Conservation (phyloP, 495 filamentous ascomycete genomes). For the Glonium stellatum region DNA sequence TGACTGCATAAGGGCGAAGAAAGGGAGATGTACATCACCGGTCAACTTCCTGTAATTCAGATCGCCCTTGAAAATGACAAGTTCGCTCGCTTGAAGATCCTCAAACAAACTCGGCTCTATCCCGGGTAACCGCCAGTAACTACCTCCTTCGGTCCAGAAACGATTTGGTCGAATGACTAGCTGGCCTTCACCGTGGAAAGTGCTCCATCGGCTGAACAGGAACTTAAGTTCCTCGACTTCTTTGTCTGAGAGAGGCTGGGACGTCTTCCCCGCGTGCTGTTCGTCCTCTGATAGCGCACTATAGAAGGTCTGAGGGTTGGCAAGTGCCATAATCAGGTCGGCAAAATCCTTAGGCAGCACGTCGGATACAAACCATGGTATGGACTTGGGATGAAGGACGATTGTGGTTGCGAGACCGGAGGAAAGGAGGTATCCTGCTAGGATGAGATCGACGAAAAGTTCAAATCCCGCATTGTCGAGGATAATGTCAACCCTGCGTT, state of each 20-base stretch:
- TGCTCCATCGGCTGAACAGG: slow-evolving; percentile 74
- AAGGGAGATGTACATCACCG: slow-evolving; percentile 60
- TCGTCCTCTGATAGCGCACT: slow-evolving; percentile 58
- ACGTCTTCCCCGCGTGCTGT: slow-evolving; percentile 45
- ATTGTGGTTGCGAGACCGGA: slow-evolving; percentile 75
- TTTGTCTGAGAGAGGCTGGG: slow-evolving; percentile 53
- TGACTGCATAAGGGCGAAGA: not conserved
- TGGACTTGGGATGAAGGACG: slow-evolving; percentile 85
- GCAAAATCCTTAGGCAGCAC: slow-evolving; percentile 80
- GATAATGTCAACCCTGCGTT: slow-evolving; percentile 79
- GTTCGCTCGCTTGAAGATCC: slow-evolving; percentile 74
- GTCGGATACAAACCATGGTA: slow-evolving; percentile 98
- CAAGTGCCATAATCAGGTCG: slow-evolving; percentile 68
- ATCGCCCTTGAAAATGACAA: slow-evolving; percentile 97
- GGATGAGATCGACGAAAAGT: slow-evolving; percentile 85
- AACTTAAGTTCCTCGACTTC: slow-evolving; percentile 63
- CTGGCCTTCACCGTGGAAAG: slow-evolving; percentile 72
- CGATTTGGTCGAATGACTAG: slow-evolving; percentile 69
- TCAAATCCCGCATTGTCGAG: slow-evolving; percentile 97
- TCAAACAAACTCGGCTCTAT: slow-evolving; percentile 59
- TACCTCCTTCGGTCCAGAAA: slow-evolving; percentile 83
- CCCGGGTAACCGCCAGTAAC: slow-evolving; percentile 78
- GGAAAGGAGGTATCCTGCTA: slow-evolving; percentile 81
- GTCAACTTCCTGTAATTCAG: slow-evolving; percentile 90
- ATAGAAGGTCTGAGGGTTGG: slow-evolving; percentile 69